phyloP scores from a whole-genome alignment of 78 protist genomes.

The Dictyostelium discoideum region DNA sequence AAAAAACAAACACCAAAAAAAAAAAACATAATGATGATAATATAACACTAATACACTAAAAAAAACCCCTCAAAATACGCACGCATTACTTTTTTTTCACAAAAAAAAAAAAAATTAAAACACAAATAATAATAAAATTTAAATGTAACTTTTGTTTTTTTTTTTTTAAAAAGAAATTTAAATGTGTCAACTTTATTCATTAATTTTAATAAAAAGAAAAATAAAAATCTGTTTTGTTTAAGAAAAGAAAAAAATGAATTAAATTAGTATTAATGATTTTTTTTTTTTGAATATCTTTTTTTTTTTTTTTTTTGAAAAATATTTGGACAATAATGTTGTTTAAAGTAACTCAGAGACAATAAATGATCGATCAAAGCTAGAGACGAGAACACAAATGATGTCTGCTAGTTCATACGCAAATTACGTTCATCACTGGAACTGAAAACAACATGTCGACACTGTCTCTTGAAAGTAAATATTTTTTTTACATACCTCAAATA shows the following conservation, averaged over 20 bases:
- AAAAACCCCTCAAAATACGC: neutral
- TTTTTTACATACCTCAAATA: neutral
- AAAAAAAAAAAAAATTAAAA: too few relatives aligned
- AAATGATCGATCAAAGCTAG: constrained; percentile 16
- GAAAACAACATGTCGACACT: neutral
- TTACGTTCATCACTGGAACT: constrained; percentile 13
- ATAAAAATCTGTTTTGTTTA: neutral
- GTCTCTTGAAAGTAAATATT: neutral
- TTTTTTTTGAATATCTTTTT: neutral
- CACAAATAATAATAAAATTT: too few relatives aligned
- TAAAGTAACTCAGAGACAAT: constrained; percentile 9
- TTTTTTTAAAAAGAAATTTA: too few relatives aligned
- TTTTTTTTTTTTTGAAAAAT: neutral
- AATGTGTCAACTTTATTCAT: too few relatives aligned
- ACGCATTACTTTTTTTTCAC: too few relatives aligned
- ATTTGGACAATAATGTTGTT: neutral
- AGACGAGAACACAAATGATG: constrained; percentile 8
- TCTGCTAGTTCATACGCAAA: constrained; percentile 30
- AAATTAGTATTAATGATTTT: neutral
- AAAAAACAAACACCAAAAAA: neutral
- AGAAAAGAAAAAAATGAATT: neutral
- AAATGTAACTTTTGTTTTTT: too few relatives aligned
- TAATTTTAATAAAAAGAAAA: too few relatives aligned
- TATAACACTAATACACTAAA: too few relatives aligned
- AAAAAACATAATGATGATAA: too few relatives aligned